These are phyloP conservation scores for Lentinula edodes DNA, from an alignment of 768 basidiomycete genomes.

Conservation along the genomic window DNA sequence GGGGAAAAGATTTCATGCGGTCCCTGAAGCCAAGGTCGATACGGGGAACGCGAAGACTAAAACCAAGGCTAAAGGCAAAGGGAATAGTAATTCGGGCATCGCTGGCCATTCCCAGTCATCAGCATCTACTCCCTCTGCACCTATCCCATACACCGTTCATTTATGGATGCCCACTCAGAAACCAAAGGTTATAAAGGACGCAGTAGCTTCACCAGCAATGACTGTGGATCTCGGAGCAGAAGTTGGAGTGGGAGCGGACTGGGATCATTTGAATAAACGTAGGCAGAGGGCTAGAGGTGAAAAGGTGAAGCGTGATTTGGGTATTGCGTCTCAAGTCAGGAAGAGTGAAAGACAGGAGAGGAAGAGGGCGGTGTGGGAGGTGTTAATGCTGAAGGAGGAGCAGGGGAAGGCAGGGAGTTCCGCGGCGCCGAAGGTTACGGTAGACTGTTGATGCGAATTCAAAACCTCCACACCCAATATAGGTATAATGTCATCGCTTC, in stretches of 20 bases:
- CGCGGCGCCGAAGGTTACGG: neutral
- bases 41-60: constrained; percentile 1
- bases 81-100: constrained; percentile 14
- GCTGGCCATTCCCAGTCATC: constrained; percentile 10
- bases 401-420: neutral
- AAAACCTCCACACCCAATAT: neutral
- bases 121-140: constrained; percentile 12
- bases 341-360: neutral
- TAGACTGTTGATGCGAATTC: neutral
- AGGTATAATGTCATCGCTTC: neutral
- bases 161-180: constrained; percentile 28
- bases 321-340: constrained; percentile 19
- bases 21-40: constrained; percentile 1
- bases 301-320: constrained; percentile 40
- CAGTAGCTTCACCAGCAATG: neutral
- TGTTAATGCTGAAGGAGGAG: neutral
- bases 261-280: constrained; percentile 52
- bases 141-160: constrained; percentile 29
- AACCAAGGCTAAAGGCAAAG: constrained; percentile 13
- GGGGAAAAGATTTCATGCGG: constrained; percentile 21
- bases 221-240: constrained; percentile 20
- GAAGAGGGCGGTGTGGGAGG: neutral
- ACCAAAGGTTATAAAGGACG: neutral
- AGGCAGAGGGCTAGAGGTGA: constrained; percentile 39
- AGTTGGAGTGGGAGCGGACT: constrained; percentile 46